These are phyloP conservation scores for Scutellaria galericulata DNA, from an alignment of 257 asterid species.

Conservation along the genomic window DNA sequence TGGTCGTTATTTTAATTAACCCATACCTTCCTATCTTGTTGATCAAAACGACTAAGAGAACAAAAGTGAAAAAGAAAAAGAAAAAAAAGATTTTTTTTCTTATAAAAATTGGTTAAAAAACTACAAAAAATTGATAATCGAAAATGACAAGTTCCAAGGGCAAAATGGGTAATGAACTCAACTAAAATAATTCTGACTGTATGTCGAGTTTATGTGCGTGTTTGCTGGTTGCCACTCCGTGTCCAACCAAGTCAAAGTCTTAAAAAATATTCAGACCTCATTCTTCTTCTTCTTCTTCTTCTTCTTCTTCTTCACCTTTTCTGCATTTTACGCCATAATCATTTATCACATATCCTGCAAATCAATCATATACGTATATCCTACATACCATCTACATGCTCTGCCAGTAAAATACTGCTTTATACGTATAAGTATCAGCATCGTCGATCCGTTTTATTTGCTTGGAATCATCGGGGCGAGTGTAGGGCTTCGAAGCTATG, in stretches of 20 bases:
- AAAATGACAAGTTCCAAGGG: no score
- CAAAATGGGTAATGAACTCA: no score
- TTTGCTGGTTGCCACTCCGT: not conserved
- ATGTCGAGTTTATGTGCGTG: no score
- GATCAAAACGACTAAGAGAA: no score
- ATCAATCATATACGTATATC: not conserved
- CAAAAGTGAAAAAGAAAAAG: no score
- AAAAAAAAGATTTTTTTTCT: no score
- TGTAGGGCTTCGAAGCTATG: constrained; percentile 38
- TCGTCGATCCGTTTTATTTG: not conserved
- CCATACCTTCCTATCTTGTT: no score
- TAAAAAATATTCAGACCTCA: constrained; percentile 1
- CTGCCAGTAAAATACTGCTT: not conserved
- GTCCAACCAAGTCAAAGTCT: constrained; percentile 19
- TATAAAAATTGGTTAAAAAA: no score
- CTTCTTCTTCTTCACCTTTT: not conserved
- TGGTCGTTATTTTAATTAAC: no score
- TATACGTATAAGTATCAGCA: not conserved
- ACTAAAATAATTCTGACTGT: no score
- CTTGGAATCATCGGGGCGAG: not conserved
- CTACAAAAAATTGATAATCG: no score
- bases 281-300: not conserved
- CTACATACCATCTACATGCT: not conserved
- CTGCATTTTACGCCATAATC: constrained; percentile 1
- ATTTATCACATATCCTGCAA: not conserved